Base-by-base conservation (phyloP, 2,329 filamentous ascomycete species). In the Hypoxylon sp. region DNA sequence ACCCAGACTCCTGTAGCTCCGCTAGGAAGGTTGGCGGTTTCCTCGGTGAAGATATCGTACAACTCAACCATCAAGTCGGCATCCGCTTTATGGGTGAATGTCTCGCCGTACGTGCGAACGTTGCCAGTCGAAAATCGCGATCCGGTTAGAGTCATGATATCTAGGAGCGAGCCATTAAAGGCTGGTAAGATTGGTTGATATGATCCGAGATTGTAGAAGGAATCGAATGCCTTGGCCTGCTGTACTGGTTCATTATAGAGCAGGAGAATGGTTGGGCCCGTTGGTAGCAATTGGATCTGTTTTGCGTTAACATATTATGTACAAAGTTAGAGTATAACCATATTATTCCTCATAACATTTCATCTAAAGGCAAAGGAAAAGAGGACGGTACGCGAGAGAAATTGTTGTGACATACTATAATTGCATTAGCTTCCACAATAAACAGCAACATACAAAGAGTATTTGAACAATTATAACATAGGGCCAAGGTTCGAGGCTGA, bases 21-120 rank as follows among this genome's bases (percentile, higher is more conserved):
- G 3, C 6, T 37, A 1, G 72, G 72, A 14, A 74, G 65, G 8
- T 63, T 66, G 3, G 65, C 58, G 3, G 59, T 73, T 48, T 73
- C 72, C 33, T 73, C 59, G 1, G 37, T 35, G 31, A 68, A 74
- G 17, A 73, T 74, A 14, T 65, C 39, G 39, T 73, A 69, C 3
- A 71, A 33, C 8, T 71, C 71, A 14, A 70, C 63, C 51, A 71
- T 67, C 2, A 74, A 37, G 39, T 70, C 63, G 4, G 44, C 67
- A 50, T 72, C 65, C 22, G 66, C 54, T 48, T 62, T 48, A 24
- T 70, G 67, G 9, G 53, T 73, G 35, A 71, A 73, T 2, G 72
- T 74, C 35, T 74, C 72, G 33, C 69, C 71, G 52, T 71, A 70
- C 2, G 68, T 69, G 31, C 71, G 65, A 11, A 70, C 22, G 11